Conservation (phyloP, 2,329 filamentous ascomycete genomes). For the Kalaharituber pfeilii region DNA sequence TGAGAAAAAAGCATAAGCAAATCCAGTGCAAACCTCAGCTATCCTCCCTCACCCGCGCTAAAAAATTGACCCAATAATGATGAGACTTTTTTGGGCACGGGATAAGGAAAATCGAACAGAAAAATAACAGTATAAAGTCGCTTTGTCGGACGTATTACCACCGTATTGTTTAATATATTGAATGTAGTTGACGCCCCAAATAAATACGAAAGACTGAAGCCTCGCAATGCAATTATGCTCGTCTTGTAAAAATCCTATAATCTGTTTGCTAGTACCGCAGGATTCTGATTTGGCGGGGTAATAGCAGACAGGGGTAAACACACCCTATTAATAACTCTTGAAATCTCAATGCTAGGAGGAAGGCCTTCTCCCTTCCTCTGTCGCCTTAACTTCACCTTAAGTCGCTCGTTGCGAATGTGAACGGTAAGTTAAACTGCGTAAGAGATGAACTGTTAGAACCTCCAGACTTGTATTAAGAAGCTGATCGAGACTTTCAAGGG, state of each 20-base stretch:
- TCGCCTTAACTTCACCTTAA: conserved; percentile 10
- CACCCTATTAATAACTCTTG: background rate
- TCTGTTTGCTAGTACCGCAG: background rate
- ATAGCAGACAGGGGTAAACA: too few relatives aligned
- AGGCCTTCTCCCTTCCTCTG: background rate
- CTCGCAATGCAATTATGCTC: background rate
- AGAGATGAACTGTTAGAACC: conserved; percentile 16
- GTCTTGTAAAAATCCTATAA: background rate
- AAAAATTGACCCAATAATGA: background rate
- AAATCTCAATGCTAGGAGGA: background rate
- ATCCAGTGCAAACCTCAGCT: too few relatives aligned
- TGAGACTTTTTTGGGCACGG: background rate
- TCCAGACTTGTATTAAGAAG: conserved; percentile 17
- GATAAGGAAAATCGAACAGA: background rate
- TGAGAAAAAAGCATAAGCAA: background rate
- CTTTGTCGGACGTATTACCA: too few relatives aligned
- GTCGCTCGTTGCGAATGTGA: conserved; percentile 14
- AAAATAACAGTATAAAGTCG: background rate
- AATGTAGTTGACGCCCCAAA: background rate
- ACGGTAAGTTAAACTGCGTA: conserved; percentile 16
- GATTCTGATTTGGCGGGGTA: too few relatives aligned
- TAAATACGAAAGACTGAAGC: conserved; percentile 7
- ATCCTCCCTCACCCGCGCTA: background rate
- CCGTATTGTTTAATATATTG: too few relatives aligned
- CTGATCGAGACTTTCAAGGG: conserved; percentile 15